These are phyloP conservation scores for Alternaria metachromatica DNA, from an alignment of 2,329 filamentous ascomycete species.

Conservation along the genomic window DNA sequence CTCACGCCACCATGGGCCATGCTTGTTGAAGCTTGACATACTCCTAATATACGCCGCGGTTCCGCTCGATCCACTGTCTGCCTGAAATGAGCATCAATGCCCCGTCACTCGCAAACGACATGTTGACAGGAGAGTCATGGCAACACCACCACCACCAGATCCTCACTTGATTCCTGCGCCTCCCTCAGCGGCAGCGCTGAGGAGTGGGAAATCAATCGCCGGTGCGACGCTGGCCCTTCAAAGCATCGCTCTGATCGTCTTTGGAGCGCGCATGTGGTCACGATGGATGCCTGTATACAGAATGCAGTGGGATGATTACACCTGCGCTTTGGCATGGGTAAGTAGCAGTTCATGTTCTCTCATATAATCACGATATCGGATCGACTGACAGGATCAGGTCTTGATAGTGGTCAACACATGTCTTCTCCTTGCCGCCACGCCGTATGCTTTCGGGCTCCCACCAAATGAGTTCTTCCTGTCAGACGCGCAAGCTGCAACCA, in stretches of 20 bases:
- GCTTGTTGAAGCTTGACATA: not conserved
- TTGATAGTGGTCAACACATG: constrained; percentile 19
- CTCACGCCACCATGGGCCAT: not conserved
- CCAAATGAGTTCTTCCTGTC: constrained; percentile 13
- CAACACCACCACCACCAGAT: not conserved
- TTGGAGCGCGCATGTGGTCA: constrained; percentile 25
- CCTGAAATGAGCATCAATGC: not conserved
- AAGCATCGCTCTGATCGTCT: constrained; percentile 15
- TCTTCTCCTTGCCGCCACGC: constrained; percentile 19
- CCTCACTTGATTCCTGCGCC: constrained; percentile 8
- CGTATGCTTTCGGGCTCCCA: constrained; percentile 14
- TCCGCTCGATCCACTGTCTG: not conserved
- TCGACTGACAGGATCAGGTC: constrained; percentile 6
- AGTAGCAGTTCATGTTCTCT: constrained; percentile 1
- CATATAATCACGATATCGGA: not conserved
- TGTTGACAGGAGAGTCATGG: not conserved
- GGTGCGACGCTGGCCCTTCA: constrained; percentile 16
- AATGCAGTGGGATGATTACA: constrained; percentile 24
- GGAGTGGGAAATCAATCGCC: constrained; percentile 11
- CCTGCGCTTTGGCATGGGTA: constrained; percentile 22
- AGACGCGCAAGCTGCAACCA: constrained; percentile 12
- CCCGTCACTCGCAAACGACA: not conserved
- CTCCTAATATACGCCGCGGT: not conserved
- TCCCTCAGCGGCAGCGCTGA: constrained; percentile 7
- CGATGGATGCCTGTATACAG: constrained; percentile 18